A percentile compares a stretch with the other conserved stretches of the same genome.
phyloP scores from a whole-genome alignment of 306 rosid genomes.

The Vigna nakashimae region DNA sequence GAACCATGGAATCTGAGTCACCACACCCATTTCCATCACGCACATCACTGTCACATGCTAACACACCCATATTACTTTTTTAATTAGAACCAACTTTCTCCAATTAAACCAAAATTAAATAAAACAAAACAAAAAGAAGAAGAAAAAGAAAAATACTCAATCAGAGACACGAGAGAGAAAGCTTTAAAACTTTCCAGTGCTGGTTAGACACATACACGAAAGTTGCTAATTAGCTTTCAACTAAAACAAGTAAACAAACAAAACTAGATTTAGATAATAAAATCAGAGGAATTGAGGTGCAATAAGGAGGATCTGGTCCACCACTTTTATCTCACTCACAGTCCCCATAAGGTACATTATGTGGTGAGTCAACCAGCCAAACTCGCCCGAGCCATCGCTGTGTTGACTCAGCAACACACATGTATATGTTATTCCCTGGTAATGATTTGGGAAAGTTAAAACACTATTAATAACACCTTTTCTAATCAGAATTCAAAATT shows the following conservation, averaged over 20 bases:
- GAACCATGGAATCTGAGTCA: conserved; percentile 60
- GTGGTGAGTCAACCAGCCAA: conserved; percentile 16
- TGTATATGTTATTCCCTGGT: neutral
- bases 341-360: conserved; percentile 41
- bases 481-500: neutral
- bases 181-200: conserved; percentile 8
- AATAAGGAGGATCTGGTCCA: conserved; percentile 43
- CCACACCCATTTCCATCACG: conserved; percentile 41
- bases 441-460: conserved; percentile 40
- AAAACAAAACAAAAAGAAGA: neutral
- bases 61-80: conserved; percentile 7
- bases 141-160: neutral
- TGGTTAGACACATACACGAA: conserved; percentile 38
- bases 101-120: conserved; percentile 12
- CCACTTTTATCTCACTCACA: conserved; percentile 40
- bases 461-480: too few relatives aligned
- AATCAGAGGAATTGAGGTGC: conserved; percentile 9
- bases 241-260: conserved; percentile 27
- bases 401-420: conserved; percentile 41
- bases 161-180: neutral
- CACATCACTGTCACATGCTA: conserved; percentile 43
- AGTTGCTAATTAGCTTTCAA: neutral
- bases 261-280: conserved; percentile 22
- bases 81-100: neutral
- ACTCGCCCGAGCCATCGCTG: conserved; percentile 40